phyloP scores from a whole-genome alignment of 1,284 basidiomycete species.

The Hortiboletus rubellus region DNA sequence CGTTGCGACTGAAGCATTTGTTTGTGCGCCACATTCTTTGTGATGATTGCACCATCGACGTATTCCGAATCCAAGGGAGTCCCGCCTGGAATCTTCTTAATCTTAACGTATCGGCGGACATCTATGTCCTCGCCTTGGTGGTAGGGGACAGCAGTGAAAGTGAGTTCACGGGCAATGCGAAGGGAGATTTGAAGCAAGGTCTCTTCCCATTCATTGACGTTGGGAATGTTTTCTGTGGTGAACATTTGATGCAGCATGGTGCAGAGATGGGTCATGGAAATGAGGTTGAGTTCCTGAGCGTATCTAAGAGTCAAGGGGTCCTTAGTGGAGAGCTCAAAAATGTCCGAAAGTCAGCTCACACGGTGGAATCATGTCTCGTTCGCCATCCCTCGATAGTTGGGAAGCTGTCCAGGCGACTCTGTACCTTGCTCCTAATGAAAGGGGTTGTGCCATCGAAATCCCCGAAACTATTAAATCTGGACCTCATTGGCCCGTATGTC shows the following conservation, averaged over 20 bases:
- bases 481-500: conserved; percentile 47
- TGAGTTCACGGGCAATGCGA: conserved; percentile 73
- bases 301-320: conserved; percentile 46
- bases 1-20: conserved; percentile 71
- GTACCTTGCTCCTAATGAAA: conserved; percentile 78
- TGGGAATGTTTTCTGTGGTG: conserved; percentile 72
- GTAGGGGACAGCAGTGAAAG: conserved; percentile 72
- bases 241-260: conserved; percentile 89
- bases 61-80: conserved; percentile 92
- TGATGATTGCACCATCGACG: conserved; percentile 95
- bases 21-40: conserved; percentile 98
- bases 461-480: conserved; percentile 64
- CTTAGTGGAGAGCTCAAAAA: conserved; percentile 3
- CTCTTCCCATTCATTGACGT: conserved; percentile 83
- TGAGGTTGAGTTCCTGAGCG: conserved; percentile 78
- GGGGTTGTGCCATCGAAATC: conserved; percentile 70
- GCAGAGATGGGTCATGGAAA: conserved; percentile 85
- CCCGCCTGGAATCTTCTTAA: conserved; percentile 98
- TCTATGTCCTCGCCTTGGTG: conserved; percentile 91
- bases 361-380: conserved; percentile 77
- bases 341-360: conserved; percentile 50
- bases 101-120: conserved; percentile 93
- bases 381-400: conserved; percentile 71
- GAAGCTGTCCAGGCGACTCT: conserved; percentile 67
- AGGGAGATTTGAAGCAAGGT: conserved; percentile 79